Conservation (phyloP, 208 protist genomes). For the Leishmania martiniquensis region DNA sequence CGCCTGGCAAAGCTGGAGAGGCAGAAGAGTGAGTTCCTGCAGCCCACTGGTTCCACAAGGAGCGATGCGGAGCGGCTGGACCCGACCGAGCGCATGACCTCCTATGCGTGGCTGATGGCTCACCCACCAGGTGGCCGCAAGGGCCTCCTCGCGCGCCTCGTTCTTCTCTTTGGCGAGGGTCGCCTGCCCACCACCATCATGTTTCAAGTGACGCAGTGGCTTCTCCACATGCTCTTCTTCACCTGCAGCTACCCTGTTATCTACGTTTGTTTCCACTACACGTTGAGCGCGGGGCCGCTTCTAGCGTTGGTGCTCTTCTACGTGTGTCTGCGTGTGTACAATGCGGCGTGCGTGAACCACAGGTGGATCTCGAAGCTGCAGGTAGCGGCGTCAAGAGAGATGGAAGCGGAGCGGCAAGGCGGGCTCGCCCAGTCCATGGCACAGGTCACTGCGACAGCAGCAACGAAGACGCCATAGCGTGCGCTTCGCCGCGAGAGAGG, state of each 20-base stretch:
- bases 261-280: conserved; percentile 51
- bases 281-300: conserved; percentile 50
- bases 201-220: conserved; percentile 57
- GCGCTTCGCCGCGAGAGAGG: background rate
- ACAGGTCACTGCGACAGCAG: background rate
- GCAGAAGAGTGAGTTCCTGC: conserved; percentile 44
- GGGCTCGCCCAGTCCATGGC: conserved; percentile 31
- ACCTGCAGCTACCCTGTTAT: conserved; percentile 45
- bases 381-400: conserved; percentile 37
- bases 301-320: conserved; percentile 41
- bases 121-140: conserved; percentile 58
- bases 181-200: conserved; percentile 54
- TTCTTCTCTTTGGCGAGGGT: conserved; percentile 45
- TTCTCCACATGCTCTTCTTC: conserved; percentile 57
- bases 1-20: conserved; percentile 23
- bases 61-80: conserved; percentile 42
- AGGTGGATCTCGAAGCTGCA: conserved; percentile 66
- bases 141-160: conserved; percentile 55
- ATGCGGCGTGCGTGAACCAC: conserved; percentile 55
- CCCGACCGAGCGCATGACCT: conserved; percentile 51
- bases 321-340: conserved; percentile 50
- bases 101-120: conserved; percentile 79
- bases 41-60: conserved; percentile 35
- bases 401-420: conserved; percentile 37
- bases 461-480: conserved; percentile 15